A percentile compares a stretch with the other conserved stretches of the same genome.
Conservation (phyloP, 2,329 filamentous ascomycete genomes). For the Colletotrichum sp. region DNA sequence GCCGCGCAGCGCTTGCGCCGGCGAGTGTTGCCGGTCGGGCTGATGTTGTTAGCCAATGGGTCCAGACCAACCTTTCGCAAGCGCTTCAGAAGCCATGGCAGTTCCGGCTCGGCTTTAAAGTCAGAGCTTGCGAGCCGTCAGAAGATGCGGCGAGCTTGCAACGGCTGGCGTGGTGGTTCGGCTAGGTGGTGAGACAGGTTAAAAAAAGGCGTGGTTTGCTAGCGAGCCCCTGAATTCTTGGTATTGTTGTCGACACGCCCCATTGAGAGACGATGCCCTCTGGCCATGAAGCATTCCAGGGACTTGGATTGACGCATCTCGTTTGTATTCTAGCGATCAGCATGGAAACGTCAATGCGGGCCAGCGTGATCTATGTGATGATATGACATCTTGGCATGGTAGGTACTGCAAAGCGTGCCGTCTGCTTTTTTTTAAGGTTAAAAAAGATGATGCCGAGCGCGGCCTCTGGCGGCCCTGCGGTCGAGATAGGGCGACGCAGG, state of each 20-base stretch:
- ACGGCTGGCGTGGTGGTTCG: constrained; percentile 4
- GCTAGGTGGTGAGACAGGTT: constrained; percentile 1
- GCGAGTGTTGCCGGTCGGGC: not conserved
- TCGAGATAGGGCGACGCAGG: not conserved
- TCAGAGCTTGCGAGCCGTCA: not conserved
- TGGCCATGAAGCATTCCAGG: not conserved
- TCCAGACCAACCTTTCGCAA: not conserved
- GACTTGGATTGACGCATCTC: not conserved
- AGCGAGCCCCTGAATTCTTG: constrained; percentile 4
- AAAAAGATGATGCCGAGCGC: not conserved
- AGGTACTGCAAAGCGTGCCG: not conserved
- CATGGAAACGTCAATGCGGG: not conserved
- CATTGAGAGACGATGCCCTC: not conserved
- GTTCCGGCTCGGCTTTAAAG: not conserved
- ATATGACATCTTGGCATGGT: not conserved
- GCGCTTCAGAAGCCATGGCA: not conserved
- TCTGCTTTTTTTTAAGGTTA: not conserved
- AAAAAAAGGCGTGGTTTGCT: not conserved
- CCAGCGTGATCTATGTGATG: not conserved
- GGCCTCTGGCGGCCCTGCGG: not conserved
- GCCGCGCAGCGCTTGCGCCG: not conserved
- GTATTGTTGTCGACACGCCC: not conserved
- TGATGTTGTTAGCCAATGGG: not conserved
- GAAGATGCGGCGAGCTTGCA: not conserved
- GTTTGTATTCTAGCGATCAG: not conserved